Percentiles rank a stretch among this genome's conserved stretches.
Conservation (phyloP, 169 alveolate genomes). For the Cryptosporidium parvum region DNA sequence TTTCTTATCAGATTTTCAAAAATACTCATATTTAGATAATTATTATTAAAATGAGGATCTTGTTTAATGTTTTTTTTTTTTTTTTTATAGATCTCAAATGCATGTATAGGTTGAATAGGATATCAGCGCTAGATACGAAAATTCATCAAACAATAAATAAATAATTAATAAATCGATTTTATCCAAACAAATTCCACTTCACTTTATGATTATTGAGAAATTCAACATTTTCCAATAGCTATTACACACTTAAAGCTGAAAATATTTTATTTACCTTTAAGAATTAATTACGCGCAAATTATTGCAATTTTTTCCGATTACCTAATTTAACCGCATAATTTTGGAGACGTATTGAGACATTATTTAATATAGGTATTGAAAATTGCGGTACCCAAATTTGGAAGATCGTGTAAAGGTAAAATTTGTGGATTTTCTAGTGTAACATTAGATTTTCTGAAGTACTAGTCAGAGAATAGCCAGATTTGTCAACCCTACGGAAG, state of each 20-base stretch:
- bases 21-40: not conserved
- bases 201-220: not conserved
- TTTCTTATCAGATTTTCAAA: not conserved
- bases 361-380: not conserved
- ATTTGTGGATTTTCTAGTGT: not conserved
- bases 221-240: not conserved
- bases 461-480: not conserved
- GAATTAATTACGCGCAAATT: conserved; percentile 15
- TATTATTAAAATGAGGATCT: not conserved
- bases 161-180: not conserved
- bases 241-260: not conserved
- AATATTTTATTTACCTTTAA: not conserved
- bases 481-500: not conserved
- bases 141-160: not conserved
- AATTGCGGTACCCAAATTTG: conserved; percentile 9
- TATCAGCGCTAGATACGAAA: conserved; percentile 23
- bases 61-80: not conserved
- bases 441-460: not conserved
- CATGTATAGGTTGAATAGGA: conserved; percentile 2
- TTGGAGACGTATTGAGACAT: conserved; percentile 34
- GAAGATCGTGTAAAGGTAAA: conserved; percentile 4
- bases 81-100: conserved; percentile 12
- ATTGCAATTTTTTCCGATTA: not conserved
- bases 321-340: conserved; percentile 5
- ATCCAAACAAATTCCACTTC: not conserved